A percentile compares a stretch with the other conserved stretches of the same genome.
Conservation (phyloP, 495 filamentous ascomycete genomes). For the Aspergillus leporis region DNA sequence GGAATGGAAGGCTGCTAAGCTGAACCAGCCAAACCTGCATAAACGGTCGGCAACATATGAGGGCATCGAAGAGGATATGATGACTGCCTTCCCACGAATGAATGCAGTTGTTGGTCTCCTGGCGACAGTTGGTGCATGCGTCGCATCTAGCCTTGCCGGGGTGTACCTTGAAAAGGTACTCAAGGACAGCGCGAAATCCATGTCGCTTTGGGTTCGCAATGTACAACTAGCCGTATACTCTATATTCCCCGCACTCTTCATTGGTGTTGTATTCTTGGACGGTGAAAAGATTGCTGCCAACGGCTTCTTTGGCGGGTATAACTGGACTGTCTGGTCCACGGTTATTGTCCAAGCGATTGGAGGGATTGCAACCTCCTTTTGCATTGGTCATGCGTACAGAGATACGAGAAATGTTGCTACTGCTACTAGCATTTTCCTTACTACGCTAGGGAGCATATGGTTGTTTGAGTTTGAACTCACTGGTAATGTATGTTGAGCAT, state of each 20-base stretch:
- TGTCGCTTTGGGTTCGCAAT: slow-evolving; percentile 88
- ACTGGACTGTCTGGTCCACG: slow-evolving; percentile 83
- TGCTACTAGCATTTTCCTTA: slow-evolving; percentile 83
- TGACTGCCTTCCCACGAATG: slow-evolving; percentile 61
- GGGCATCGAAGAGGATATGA: slow-evolving; percentile 82
- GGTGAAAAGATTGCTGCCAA: slow-evolving; percentile 77
- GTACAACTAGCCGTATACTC: slow-evolving; percentile 93
- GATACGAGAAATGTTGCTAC: slow-evolving; percentile 87
- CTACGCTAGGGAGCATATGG: slow-evolving; percentile 77
- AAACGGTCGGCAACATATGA: slow-evolving; percentile 92
- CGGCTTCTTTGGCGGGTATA: slow-evolving; percentile 94
- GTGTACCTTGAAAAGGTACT: slow-evolving; percentile 96
- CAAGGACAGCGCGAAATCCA: slow-evolving; percentile 70
- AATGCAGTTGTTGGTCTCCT: slow-evolving; percentile 75
- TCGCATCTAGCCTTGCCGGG: slow-evolving; percentile 78
- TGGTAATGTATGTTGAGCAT: slow-evolving; percentile 53
- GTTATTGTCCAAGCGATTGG: slow-evolving; percentile 80
- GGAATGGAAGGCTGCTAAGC: slow-evolving; percentile 49
- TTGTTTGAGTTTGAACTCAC: slow-evolving; percentile 81
- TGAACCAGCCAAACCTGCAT: slow-evolving; percentile 47
- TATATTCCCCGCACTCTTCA: slow-evolving; percentile 79
- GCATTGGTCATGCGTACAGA: slow-evolving; percentile 70
- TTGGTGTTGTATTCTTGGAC: slow-evolving; percentile 84
- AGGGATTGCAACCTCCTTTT: slow-evolving; percentile 79
- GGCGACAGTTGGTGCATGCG: slow-evolving; percentile 72